Percentiles rank a stretch among this genome's conserved stretches.
phyloP scores from a whole-genome alignment of 345 rosid species.

The Eucalyptus tenuipes region DNA sequence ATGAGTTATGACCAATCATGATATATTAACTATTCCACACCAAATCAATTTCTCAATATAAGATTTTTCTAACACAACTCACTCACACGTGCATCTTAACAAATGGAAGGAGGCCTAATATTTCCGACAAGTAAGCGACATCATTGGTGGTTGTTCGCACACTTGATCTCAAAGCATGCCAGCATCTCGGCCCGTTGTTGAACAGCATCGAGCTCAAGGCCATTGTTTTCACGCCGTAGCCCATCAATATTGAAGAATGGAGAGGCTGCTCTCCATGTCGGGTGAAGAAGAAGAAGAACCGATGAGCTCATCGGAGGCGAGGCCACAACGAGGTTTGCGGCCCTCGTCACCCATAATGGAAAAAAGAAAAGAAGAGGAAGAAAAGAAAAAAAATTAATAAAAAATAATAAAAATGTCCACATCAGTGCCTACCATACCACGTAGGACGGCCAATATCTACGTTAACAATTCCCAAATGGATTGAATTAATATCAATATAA shows the following conservation, averaged over 20 bases:
- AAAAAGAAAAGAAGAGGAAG: too few relatives aligned
- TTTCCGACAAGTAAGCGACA: not conserved
- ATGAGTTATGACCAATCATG: too few relatives aligned
- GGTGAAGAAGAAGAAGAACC: too few relatives aligned
- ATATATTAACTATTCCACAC: accelerated
- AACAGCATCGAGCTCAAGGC: not conserved
- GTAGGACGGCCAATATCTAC: accelerated
- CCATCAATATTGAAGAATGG: not conserved
- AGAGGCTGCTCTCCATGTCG: too few relatives aligned
- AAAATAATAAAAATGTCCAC: too few relatives aligned
- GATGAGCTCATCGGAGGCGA: too few relatives aligned
- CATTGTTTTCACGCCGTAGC: not conserved
- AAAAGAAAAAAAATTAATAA: too few relatives aligned
- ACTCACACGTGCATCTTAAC: accelerated
- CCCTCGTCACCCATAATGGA: too few relatives aligned
- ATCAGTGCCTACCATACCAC: accelerated
- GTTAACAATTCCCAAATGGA: too few relatives aligned
- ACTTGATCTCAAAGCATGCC: not conserved
- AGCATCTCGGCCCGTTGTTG: not conserved
- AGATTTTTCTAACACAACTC: too few relatives aligned
- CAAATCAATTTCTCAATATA: accelerated
- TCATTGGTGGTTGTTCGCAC: accelerated
- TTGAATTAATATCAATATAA: accelerated
- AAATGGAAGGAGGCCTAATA: not conserved
- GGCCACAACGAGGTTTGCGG: accelerated